A percentile compares a stretch with the other conserved stretches of the same genome.
These are phyloP conservation scores for Alternaria triticina DNA, from an alignment of 2,329 filamentous ascomycete species.

Conservation along the genomic window DNA sequence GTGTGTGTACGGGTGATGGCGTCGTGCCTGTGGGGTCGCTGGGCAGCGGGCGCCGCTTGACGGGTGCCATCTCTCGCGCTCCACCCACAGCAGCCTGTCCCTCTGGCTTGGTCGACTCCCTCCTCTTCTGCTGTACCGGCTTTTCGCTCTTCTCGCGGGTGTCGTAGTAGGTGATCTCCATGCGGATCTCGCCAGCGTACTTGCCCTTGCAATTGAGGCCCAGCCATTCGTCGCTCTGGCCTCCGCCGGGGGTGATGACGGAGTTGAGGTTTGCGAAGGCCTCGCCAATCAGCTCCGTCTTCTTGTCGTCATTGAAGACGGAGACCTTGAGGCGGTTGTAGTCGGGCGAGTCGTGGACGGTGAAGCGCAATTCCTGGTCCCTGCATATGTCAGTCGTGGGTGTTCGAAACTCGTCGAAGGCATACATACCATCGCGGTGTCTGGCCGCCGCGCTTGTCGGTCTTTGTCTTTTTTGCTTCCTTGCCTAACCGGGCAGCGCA, in stretches of 20 bases:
- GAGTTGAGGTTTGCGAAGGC: constrained; percentile 83
- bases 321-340: constrained; percentile 96
- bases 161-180: constrained; percentile 98
- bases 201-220: constrained; percentile 85
- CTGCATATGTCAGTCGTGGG: constrained; percentile 57
- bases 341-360: constrained; percentile 93
- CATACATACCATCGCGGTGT: constrained; percentile 87
- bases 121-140: constrained; percentile 61
- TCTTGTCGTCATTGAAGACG: constrained; percentile 98
- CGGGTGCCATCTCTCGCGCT: constrained; percentile 64
- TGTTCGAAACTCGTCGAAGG: neutral
- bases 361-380: constrained; percentile 97
- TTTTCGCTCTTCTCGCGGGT: constrained; percentile 81
- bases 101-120: constrained; percentile 48
- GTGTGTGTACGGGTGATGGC: constrained; percentile 39
- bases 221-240: constrained; percentile 95
- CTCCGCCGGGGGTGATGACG: constrained; percentile 83
- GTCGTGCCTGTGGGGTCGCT: constrained; percentile 71
- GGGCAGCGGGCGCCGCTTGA: constrained; percentile 85
- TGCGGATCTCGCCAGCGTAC: constrained; percentile 92
- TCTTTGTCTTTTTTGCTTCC: constrained; percentile 95
- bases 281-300: constrained; percentile 94
- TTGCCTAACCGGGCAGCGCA: constrained; percentile 93
- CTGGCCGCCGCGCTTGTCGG: constrained; percentile 91
- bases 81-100: constrained; percentile 49